Base-by-base conservation (phyloP, 805 yeast genomes). In the Pichia sporocuriosa region DNA sequence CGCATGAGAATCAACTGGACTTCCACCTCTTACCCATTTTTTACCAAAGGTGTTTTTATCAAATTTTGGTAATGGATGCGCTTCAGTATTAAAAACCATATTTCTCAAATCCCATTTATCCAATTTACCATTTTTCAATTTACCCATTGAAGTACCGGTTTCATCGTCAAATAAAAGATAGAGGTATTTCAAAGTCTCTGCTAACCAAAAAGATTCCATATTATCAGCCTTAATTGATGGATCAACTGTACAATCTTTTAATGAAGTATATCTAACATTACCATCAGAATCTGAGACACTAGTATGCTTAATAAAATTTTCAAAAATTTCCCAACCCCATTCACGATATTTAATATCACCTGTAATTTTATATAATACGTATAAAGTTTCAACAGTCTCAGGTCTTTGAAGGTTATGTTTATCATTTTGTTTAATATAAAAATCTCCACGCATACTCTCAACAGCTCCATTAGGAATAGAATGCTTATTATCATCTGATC, bases 191-290 rank as follows among this genome's bases (percentile, higher is more conserved):
- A 89, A 71, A 4, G 97, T 89, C 60, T 89, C 96, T 2, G 96
- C 89, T 38, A 85, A 69, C 97, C 97, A 89, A 68, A 86, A 87
- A 17, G 94, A 81, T 62, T 88, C 96, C 77, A 84, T 75, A 56
- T 84, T 85, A 61, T 89, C 93, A 40, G 72, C 63, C 47, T 58
- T 59, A 17, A 57, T 55, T n/a, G 56, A 57, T 3, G 89, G 79
- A 26, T 79, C 77, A 2, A 53, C 48, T 2, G 84, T 75, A 35
- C 86, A 89, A 57, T 84, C 85, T 38, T 72, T 65, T 49, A 88
- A 62, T 8, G 84, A 75, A 2, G 86, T 70, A 59, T 77, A 88
- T 34, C 67, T 51, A 20, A 57, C 51, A 12, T 44, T 44, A 28
- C 51, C 51, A 33, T 40, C 37, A 6, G 69, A 72, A 22, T 65